A percentile compares a stretch with the other conserved stretches of the same genome.
phyloP scores from a whole-genome alignment of 2,329 filamentous ascomycete genomes.

The Penicillium frequentans region DNA sequence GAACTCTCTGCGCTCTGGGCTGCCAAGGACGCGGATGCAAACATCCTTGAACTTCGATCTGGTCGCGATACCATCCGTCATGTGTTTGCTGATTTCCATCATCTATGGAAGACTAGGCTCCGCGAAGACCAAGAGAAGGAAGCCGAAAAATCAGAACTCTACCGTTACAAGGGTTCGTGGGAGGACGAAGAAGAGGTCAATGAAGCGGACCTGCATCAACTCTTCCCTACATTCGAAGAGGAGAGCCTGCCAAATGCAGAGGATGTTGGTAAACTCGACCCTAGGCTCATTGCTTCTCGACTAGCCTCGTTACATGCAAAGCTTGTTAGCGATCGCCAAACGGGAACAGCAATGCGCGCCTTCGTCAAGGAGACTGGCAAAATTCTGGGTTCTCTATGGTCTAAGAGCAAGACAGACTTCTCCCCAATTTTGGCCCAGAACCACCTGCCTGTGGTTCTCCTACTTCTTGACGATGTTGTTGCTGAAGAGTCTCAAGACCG shows the following conservation, averaged over 20 bases:
- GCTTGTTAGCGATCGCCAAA: conserved; percentile 38
- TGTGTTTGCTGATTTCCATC: conserved; percentile 71
- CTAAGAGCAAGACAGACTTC: conserved; percentile 21
- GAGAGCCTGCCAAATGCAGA: conserved; percentile 43
- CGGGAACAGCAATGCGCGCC: conserved; percentile 29
- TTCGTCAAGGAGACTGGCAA: conserved; percentile 37
- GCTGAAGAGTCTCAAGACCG: conserved; percentile 48
- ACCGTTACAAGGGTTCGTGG: conserved; percentile 75
- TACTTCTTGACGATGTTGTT: conserved; percentile 65
- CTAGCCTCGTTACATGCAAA: conserved; percentile 61
- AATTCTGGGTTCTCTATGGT: conserved; percentile 37
- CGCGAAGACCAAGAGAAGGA: conserved; percentile 73
- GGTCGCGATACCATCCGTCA: conserved; percentile 61
- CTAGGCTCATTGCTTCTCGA: conserved; percentile 59
- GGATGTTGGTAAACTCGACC: conserved; percentile 34
- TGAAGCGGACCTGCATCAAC: conserved; percentile 70
- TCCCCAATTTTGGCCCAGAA: conserved; percentile 43
- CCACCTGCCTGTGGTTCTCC: conserved; percentile 65
- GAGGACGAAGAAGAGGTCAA: conserved; percentile 75
- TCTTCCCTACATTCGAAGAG: conserved; percentile 78
- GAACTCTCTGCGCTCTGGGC: conserved; percentile 37
- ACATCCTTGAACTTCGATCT: conserved; percentile 38
- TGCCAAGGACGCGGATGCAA: conserved; percentile 34
- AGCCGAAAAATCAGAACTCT: conserved; percentile 72
- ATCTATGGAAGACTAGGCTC: conserved; percentile 77